Conservation (phyloP, 352 stramenopile genomes). For the Globisporangium canariense region DNA sequence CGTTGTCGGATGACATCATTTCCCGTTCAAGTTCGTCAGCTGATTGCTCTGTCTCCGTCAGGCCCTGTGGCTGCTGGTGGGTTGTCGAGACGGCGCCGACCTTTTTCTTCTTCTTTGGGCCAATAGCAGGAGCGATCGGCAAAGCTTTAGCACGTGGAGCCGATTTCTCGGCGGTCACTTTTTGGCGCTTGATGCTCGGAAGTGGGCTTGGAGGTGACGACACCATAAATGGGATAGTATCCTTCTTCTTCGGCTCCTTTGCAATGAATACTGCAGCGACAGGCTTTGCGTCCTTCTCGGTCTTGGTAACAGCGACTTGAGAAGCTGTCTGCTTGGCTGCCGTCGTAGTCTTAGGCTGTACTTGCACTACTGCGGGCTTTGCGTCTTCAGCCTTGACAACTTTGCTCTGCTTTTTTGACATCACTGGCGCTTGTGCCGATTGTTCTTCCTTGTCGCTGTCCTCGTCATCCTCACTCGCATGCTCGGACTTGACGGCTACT, state of each 20-base stretch:
- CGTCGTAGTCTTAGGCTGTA: not conserved
- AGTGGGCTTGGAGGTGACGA: not conserved
- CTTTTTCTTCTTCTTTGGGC: slow-evolving; percentile 5
- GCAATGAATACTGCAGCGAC: not conserved
- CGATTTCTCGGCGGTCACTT: not conserved
- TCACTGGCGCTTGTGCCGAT: not conserved
- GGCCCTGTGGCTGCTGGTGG: not conserved
- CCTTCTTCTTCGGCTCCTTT: not conserved
- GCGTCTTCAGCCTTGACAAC: not conserved
- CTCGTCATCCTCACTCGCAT: not conserved
- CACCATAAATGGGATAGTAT: not conserved
- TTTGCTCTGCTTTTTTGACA: not conserved
- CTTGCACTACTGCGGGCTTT: not conserved
- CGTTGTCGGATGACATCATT: slow-evolving; percentile 20
- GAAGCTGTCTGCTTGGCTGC: not conserved
- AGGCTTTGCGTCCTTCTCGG: not conserved
- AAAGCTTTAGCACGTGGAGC: not conserved
- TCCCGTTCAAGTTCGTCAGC: not conserved
- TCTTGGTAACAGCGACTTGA: not conserved
- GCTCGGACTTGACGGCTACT: not conserved
- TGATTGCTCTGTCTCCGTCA: not conserved
- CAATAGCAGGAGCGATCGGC: not conserved
- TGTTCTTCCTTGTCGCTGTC: not conserved
- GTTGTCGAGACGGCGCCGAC: not conserved
- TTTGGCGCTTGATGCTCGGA: not conserved